phyloP scores from a whole-genome alignment of 1,139 yeast species.

The Pichia sp. region DNA sequence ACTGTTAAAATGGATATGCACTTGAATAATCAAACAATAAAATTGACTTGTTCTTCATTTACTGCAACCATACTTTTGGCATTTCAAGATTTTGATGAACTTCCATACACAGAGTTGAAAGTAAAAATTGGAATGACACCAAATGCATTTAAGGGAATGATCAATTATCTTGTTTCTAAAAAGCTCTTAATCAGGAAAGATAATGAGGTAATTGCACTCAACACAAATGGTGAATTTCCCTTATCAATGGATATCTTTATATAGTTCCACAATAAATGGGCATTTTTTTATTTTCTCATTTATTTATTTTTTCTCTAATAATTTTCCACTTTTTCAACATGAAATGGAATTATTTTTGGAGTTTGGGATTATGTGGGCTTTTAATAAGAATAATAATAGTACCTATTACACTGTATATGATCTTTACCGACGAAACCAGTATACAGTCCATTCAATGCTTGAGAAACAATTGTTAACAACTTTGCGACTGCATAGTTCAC shows the following conservation, averaged over 20 bases:
- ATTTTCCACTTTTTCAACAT: background rate
- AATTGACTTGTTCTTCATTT: background rate
- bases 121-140: background rate
- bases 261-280: too few species aligned
- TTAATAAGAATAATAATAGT: background rate
- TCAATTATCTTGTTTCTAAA: background rate
- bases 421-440: background rate
- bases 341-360: background rate
- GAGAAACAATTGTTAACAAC: constrained; percentile 10
- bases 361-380: background rate
- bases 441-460: background rate
- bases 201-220: background rate
- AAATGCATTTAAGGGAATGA: background rate
- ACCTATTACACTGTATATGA: background rate
- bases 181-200: background rate
- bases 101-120: background rate
- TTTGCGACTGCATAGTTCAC: constrained; percentile 11
- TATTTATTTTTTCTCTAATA: background rate
- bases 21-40: background rate
- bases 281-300: background rate
- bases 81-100: background rate
- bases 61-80: background rate
- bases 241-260: background rate
- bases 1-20: background rate
- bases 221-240: background rate